Base-by-base conservation (phyloP, 164 flowering plant species). In the Nymphaea colorata region DNA sequence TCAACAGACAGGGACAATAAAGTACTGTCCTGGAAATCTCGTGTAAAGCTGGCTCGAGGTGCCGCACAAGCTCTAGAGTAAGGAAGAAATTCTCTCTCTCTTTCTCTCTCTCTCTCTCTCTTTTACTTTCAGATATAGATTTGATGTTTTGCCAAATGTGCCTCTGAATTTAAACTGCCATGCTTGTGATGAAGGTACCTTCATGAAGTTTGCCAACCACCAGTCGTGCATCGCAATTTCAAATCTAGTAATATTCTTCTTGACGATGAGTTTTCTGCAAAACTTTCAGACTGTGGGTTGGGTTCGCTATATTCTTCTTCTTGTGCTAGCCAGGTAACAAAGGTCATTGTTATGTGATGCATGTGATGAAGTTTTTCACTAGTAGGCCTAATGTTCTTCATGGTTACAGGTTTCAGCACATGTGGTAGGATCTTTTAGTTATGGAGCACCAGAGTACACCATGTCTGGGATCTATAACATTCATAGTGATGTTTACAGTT, bases 61-160 rank as follows among this genome's bases (percentile, higher is more conserved):
- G 90, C 90, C 77, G 98, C 99, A 72, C 83, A 89, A 78, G 98
- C 96, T 68, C 72, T 94, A 57, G 91, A 88, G 99, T 94, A 84
- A 85, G 97, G 79, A 42, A 10, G 36, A 25, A 8, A 55, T 55
- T 55, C 12, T 55, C 10, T 16, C 16, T 55, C 16, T 55, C 59
- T 16, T 2, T 55, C 41, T 61, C 41, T 61, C 42, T 61, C 64
- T 17, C n/a, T 61, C 64, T 17, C 64, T 17, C 41, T 51, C 57
- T 3, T 25, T 25, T 25, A 25, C 36, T 25, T 25, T 25, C 36
- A 25, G 0, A 25, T 25, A 25, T 25, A 25, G 36, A 25, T 25
- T 25, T 25, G 36, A 25, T n/a, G n/a, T 25, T 25, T 25, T 25
- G 36, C 0, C 36, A 25, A 25, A 25, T 25, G 36, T 25, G 36